Conservation (phyloP, 148 eudicot genomes). For the Rhododendron mucronatum region DNA sequence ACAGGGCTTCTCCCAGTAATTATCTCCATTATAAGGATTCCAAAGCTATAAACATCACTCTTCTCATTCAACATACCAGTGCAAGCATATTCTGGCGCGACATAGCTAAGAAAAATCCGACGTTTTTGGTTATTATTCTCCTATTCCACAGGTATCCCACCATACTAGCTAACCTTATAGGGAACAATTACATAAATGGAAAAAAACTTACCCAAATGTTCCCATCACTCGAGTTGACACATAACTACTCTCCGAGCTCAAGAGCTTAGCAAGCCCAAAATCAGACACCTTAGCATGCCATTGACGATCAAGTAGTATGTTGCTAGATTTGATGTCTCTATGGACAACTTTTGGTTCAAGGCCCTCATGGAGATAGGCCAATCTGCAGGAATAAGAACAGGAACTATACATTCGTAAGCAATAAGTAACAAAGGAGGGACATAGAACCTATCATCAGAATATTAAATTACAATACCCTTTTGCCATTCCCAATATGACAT, state of each 20-base stretch:
- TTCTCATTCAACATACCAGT: slow-evolving; percentile 85
- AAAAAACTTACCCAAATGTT: slow-evolving; percentile 68
- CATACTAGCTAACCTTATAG: background rate
- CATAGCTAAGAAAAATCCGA: slow-evolving; percentile 43
- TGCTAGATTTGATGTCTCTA: slow-evolving; percentile 81
- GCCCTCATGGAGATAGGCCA: slow-evolving; percentile 94
- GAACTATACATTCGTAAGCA: background rate
- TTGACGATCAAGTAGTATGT: slow-evolving; percentile 70
- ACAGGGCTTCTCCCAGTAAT: slow-evolving; percentile 80
- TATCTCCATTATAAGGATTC: slow-evolving; percentile 80
- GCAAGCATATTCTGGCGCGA: slow-evolving; percentile 88
- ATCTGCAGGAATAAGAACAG: slow-evolving; percentile 34
- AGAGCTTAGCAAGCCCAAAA: slow-evolving; percentile 90
- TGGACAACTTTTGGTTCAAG: slow-evolving; percentile 97
- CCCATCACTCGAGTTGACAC: slow-evolving; percentile 98
- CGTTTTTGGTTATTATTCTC: background rate
- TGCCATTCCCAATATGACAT: slow-evolving; percentile 73
- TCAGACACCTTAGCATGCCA: slow-evolving; percentile 86
- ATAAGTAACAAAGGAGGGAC: background rate
- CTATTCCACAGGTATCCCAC: background rate
- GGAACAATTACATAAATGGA: background rate
- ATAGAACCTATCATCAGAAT: background rate
- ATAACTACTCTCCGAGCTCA: slow-evolving; percentile 68
- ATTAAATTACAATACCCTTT: slow-evolving; percentile 55
- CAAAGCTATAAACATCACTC: slow-evolving; percentile 79